These are phyloP conservation scores for Isatis lusitanica DNA, from an alignment of 441 rosid genomes.

Conservation along the genomic window DNA sequence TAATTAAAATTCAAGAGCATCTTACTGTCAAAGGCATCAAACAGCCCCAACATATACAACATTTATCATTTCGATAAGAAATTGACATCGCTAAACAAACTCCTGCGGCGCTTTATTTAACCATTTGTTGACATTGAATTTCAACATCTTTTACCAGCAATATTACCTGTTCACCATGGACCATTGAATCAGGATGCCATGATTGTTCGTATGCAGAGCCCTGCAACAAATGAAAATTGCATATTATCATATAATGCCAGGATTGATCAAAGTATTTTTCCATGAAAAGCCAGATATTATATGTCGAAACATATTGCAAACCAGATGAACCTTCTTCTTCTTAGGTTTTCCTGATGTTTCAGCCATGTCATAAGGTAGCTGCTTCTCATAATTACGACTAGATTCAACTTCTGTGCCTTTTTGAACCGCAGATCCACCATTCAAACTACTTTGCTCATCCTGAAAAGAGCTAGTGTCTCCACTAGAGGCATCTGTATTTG, in stretches of 20 bases:
- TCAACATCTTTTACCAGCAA: slow-evolving; percentile 2
- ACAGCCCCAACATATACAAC: slow-evolving; percentile 3
- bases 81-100: neutral
- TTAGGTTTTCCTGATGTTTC: slow-evolving; percentile 71
- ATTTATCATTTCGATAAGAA: neutral
- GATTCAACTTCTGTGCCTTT: slow-evolving; percentile 84
- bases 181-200: slow-evolving; percentile 67
- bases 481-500: slow-evolving; percentile 83
- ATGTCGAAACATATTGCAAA: slow-evolving; percentile 30
- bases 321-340: slow-evolving; percentile 69
- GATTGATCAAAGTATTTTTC: neutral
- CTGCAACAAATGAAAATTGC: slow-evolving; percentile 42
- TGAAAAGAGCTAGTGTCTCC: slow-evolving; percentile 92
- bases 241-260: neutral
- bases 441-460: slow-evolving; percentile 82
- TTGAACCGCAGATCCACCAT: slow-evolving; percentile 69
- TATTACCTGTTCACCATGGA: slow-evolving; percentile 66
- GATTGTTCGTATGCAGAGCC: slow-evolving; percentile 67
- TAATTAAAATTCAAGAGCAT: slow-evolving; percentile 13
- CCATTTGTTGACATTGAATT: slow-evolving; percentile 9
- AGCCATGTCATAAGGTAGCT: slow-evolving; percentile 59
- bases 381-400: slow-evolving; percentile 61
- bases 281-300: slow-evolving; percentile 13
- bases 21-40: slow-evolving; percentile 11
- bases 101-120: neutral